phyloP scores from a whole-genome alignment of 1,284 basidiomycete genomes.

The Calocybe gambosa region DNA sequence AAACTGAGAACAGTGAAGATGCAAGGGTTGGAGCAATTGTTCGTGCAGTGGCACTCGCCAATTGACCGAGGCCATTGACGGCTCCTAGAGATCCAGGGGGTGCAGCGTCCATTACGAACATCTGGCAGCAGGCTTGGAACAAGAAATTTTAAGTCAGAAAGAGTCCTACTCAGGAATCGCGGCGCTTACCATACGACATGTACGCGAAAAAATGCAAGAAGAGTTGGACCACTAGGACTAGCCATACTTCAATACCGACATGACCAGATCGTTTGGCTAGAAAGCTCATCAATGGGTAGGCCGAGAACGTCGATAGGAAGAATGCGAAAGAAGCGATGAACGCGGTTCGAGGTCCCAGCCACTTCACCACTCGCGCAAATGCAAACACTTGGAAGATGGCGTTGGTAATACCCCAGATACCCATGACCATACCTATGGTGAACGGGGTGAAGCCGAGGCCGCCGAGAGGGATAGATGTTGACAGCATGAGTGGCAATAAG shows the following conservation, averaged over 20 bases:
- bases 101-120: slow-evolving; percentile 19
- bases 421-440: slow-evolving; percentile 26
- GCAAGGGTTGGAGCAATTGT: slow-evolving; percentile 22
- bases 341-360: slow-evolving; percentile 21
- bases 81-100: slow-evolving; percentile 20
- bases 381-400: slow-evolving; percentile 22
- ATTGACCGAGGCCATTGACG: slow-evolving; percentile 24
- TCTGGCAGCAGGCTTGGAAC: slow-evolving; percentile 18
- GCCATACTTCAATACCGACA: slow-evolving; percentile 17
- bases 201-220: slow-evolving; percentile 12
- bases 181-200: slow-evolving; percentile 14
- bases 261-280: slow-evolving; percentile 19
- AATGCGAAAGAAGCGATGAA: slow-evolving; percentile 16
- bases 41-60: slow-evolving; percentile 18
- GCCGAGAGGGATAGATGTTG: slow-evolving; percentile 23
- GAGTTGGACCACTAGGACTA: slow-evolving; percentile 17
- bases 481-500: slow-evolving; percentile 28
- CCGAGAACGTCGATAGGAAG: slow-evolving; percentile 14
- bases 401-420: slow-evolving; percentile 24
- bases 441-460: slow-evolving; percentile 27
- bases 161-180: neutral
- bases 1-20: slow-evolving; percentile 30
- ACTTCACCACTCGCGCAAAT: slow-evolving; percentile 20
- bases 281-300: slow-evolving; percentile 20
- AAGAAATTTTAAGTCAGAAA: slow-evolving; percentile 1